These are phyloP conservation scores for Schoenoplectus tabernaemontani DNA, from an alignment of 202 grass and related monocot genomes.

Conservation along the genomic window DNA sequence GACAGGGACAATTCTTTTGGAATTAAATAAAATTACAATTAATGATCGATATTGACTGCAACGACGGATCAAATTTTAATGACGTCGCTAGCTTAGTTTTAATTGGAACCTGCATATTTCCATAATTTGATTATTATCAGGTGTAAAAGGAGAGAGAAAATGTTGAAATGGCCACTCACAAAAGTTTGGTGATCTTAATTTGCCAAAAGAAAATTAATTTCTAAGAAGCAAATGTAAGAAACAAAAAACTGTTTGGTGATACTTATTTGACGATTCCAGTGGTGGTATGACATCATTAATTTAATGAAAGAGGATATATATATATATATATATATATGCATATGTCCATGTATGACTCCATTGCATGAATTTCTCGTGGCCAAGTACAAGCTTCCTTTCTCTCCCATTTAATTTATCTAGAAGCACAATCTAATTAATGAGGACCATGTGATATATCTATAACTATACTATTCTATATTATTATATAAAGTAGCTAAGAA, in stretches of 20 bases:
- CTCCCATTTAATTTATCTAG: not conserved
- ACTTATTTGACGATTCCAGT: not conserved
- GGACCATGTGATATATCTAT: not conserved
- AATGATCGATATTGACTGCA: not conserved
- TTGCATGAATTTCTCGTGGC: not conserved
- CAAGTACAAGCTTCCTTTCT: not conserved
- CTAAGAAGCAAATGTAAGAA: not conserved
- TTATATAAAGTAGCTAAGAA: no score
- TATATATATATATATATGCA: no score
- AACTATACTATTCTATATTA: no score
- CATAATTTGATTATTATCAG: no score
- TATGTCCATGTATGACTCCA: not conserved
- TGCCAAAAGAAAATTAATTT: not conserved
- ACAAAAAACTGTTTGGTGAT: not conserved
- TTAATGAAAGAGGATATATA: not conserved
- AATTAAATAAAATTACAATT: not conserved
- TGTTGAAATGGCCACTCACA: not conserved
- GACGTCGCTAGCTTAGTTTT: no score
- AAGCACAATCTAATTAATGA: slow-evolving; percentile 3
- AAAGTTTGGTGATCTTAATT: not conserved
- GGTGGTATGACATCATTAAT: not conserved
- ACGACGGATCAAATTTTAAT: not conserved
- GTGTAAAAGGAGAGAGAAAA: no score
- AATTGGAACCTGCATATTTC: no score
- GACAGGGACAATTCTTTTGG: not conserved